These are phyloP conservation scores for Areca catechu DNA, from an alignment of 176 grass and related monocot genomes.

Conservation along the genomic window DNA sequence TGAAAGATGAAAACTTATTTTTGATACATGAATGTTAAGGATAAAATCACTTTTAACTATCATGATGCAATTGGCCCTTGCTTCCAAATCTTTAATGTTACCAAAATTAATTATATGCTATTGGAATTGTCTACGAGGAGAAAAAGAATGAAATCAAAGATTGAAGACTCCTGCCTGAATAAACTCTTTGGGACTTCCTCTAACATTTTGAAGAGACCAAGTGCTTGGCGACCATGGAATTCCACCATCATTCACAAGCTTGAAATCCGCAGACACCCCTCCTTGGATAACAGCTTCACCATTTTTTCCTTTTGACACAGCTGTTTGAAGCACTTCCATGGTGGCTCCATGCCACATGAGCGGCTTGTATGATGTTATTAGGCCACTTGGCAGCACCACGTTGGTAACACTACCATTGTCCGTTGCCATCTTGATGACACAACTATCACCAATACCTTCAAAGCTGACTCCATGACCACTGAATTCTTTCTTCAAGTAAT, in stretches of 20 bases:
- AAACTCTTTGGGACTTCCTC: conserved; percentile 34
- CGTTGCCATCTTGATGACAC: conserved; percentile 25
- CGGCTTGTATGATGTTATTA: conserved; percentile 76
- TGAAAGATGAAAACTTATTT: no score
- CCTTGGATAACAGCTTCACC: not conserved
- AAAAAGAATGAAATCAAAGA: not conserved
- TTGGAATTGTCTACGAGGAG: not conserved
- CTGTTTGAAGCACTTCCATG: conserved; percentile 59
- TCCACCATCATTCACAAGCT: conserved; percentile 3
- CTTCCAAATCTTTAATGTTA: no score
- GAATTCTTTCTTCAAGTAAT: conserved; percentile 75
- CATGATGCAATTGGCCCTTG: no score
- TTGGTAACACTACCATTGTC: conserved; percentile 54
- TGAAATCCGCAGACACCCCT: conserved; percentile 46
- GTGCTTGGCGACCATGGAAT: conserved; percentile 28
- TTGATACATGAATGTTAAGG: no score
- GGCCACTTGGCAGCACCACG: conserved; percentile 67
- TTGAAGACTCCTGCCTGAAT: conserved; percentile 30
- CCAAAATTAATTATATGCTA: not conserved
- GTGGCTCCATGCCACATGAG: conserved; percentile 73
- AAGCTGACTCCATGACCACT: conserved; percentile 56
- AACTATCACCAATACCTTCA: conserved; percentile 33
- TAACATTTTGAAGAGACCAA: conserved; percentile 56
- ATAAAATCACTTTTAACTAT: no score
- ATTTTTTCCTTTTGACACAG: not conserved